phyloP scores from a whole-genome alignment of 2,329 filamentous ascomycete species.

The Sarocladium oryzae region DNA sequence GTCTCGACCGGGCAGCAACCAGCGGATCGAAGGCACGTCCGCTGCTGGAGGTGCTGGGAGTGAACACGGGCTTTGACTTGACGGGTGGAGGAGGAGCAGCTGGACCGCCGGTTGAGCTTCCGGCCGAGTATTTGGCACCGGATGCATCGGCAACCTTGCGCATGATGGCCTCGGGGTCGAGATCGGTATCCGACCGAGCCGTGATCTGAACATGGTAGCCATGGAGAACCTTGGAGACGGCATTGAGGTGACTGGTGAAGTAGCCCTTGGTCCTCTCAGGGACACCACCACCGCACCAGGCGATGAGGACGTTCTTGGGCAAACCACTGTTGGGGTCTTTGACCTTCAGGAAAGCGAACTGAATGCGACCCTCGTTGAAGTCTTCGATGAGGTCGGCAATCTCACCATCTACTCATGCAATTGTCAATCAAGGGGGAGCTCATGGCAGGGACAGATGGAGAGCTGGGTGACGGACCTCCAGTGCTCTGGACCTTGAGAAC shows the following conservation, averaged over 20 bases:
- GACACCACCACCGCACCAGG: constrained; percentile 95
- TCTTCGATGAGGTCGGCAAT: constrained; percentile 86
- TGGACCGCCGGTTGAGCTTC: constrained; percentile 47
- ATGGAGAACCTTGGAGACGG: constrained; percentile 87
- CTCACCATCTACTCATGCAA: constrained; percentile 65
- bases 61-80: constrained; percentile 87
- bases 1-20: constrained; percentile 56
- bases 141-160: constrained; percentile 94
- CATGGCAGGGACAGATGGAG: not conserved
- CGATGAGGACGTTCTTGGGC: constrained; percentile 88
- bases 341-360: constrained; percentile 95
- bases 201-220: constrained; percentile 98
- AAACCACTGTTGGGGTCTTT: constrained; percentile 87
- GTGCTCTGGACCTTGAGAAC: constrained; percentile 90
- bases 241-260: constrained; percentile 88
- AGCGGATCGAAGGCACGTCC: constrained; percentile 58
- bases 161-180: constrained; percentile 81
- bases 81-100: constrained; percentile 59
- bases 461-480: constrained; percentile 53
- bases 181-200: constrained; percentile 81
- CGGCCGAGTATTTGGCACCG: constrained; percentile 84
- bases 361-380: constrained; percentile 91
- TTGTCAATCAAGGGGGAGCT: constrained; percentile 15
- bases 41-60: constrained; percentile 56
- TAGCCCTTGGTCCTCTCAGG: constrained; percentile 98